phyloP scores from a whole-genome alignment of 768 basidiomycete genomes.

The Suillus paluster region DNA sequence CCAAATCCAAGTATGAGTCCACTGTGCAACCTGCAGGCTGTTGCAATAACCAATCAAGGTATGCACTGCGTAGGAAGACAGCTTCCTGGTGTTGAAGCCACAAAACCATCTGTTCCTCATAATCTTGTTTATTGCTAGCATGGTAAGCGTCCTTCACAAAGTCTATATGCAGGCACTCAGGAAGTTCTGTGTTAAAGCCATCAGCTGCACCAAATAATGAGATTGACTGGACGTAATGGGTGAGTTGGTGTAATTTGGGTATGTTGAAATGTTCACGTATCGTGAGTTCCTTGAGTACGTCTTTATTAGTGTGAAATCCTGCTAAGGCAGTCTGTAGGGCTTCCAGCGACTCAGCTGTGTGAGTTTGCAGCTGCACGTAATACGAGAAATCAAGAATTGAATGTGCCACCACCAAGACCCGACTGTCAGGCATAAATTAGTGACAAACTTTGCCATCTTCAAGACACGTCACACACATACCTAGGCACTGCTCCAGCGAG shows the following conservation, averaged over 20 bases:
- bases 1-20: background rate
- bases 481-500: constrained; percentile 26
- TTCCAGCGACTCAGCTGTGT: constrained; percentile 30
- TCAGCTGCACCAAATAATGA: constrained; percentile 32
- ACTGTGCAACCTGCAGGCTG: background rate
- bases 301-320: constrained; percentile 33
- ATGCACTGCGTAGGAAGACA: constrained; percentile 29
- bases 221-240: constrained; percentile 33
- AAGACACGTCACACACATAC: background rate
- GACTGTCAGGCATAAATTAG: constrained; percentile 9
- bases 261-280: constrained; percentile 39
- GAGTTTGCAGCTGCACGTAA: constrained; percentile 31
- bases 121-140: constrained; percentile 34
- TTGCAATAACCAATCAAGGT: constrained; percentile 27
- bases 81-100: constrained; percentile 32
- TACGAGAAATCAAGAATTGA: constrained; percentile 42
- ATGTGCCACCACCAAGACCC: constrained; percentile 24
- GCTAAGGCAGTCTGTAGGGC: constrained; percentile 25
- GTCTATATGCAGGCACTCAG: constrained; percentile 49
- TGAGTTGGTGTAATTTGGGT: constrained; percentile 38
- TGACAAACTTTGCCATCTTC: background rate
- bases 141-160: constrained; percentile 16
- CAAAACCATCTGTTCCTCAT: constrained; percentile 42
- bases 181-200: constrained; percentile 39
- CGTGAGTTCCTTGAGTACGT: constrained; percentile 32